Evolutionary conservation across 2,329 filamentous ascomycete genomes (phyloP).

Genomic region (Venturia asperata): DNA sequence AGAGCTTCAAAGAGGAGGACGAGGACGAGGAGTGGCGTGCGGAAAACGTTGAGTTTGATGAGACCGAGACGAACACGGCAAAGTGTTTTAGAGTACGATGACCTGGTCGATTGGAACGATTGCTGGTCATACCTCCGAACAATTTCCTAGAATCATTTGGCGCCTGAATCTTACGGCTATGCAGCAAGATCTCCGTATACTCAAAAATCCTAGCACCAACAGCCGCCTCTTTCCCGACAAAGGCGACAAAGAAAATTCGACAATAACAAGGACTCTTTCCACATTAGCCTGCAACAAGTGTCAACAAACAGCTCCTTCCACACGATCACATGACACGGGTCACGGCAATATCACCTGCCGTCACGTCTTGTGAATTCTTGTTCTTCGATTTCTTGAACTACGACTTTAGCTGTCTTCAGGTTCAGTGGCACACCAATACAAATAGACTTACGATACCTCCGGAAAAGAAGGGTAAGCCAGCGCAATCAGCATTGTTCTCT

Average conservation of each 20-base stretch:
- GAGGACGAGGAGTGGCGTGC: not conserved
- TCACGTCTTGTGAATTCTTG: not conserved
- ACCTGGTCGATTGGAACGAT: too few species aligned
- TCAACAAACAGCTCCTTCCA: not conserved
- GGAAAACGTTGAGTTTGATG: not conserved
- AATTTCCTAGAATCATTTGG: not conserved
- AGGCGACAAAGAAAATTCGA: not conserved
- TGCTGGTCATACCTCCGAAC: too few species aligned
- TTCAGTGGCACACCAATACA: not conserved
- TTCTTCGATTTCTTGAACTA: not conserved
- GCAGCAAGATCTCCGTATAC: not conserved
- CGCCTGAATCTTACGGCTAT: not conserved
- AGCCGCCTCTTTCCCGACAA: not conserved
- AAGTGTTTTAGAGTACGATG: too few species aligned
- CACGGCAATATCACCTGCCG: not conserved
- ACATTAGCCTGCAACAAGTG: not conserved
- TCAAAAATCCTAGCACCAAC: not conserved
- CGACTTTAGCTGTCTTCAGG: not conserved
- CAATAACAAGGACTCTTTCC: not conserved
- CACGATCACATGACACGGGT: not conserved
- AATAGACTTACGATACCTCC: not conserved
- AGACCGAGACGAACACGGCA: too few species aligned
- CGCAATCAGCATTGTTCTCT: not conserved
- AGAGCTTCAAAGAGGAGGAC: not conserved
- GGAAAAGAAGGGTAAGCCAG: not conserved